These are phyloP conservation scores for Alternaria alternata DNA, from an alignment of 2,329 filamentous ascomycete genomes.

Conservation along the genomic window DNA sequence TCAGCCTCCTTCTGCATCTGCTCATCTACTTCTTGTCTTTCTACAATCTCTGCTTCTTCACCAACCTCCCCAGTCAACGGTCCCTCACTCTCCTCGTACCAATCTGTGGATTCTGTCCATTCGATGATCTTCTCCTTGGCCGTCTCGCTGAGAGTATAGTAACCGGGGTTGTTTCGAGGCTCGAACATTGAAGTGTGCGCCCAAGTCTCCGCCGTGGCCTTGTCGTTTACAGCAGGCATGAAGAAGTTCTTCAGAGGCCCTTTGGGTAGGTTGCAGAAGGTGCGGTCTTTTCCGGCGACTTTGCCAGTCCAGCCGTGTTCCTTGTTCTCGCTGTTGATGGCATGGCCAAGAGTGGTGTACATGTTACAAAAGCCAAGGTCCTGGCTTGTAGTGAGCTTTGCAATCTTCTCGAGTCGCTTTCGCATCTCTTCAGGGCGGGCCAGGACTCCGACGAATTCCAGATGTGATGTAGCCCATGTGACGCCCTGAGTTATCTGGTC, in stretches of 20 bases:
- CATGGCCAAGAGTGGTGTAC: constrained; percentile 82
- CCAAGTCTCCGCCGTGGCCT: constrained; percentile 76
- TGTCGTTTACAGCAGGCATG: constrained; percentile 72
- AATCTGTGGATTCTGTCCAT: constrained; percentile 70
- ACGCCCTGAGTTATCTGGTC: constrained; percentile 80
- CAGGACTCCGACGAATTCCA: constrained; percentile 92
- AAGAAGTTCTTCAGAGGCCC: constrained; percentile 44
- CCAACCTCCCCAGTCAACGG: constrained; percentile 35
- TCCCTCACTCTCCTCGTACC: constrained; percentile 65
- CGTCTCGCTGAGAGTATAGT: constrained; percentile 70
- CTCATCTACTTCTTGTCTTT: constrained; percentile 33
- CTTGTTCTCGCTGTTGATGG: constrained; percentile 60
- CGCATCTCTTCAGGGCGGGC: constrained; percentile 83
- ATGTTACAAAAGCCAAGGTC: constrained; percentile 83
- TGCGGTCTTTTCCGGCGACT: constrained; percentile 75
- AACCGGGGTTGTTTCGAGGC: constrained; percentile 74
- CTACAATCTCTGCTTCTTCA: constrained; percentile 45
- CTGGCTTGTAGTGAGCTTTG: constrained; percentile 69
- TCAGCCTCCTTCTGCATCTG: constrained; percentile 32
- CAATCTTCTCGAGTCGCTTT: constrained; percentile 73
- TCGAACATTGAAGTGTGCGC: constrained; percentile 88
- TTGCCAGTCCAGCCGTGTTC: constrained; percentile 56
- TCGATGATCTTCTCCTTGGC: constrained; percentile 70
- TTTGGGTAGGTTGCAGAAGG: constrained; percentile 77
- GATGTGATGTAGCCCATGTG: constrained; percentile 85